Evolutionary conservation across 164 flowering plant species (phyloP).

Genomic region (Magnolia officinalis): DNA sequence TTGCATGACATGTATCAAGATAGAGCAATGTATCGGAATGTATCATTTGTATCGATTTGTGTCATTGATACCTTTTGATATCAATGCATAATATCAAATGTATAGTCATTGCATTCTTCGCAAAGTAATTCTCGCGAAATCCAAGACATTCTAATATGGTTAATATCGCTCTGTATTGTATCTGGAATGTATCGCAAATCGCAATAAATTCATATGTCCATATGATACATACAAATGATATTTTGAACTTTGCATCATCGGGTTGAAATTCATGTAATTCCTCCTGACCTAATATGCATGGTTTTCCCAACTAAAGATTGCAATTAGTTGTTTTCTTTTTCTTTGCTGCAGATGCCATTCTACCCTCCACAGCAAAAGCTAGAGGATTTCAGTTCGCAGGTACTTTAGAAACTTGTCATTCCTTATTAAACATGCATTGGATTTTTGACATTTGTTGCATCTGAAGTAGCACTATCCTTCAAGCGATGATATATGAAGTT

Average conservation of each 20-base stretch:
- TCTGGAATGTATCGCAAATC: no score
- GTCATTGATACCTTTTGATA: no score
- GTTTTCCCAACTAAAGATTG: constrained; percentile 2
- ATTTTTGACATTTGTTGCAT: neutral
- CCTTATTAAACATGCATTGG: neutral
- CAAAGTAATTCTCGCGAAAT: no score
- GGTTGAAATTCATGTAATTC: neutral
- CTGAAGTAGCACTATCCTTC: neutral
- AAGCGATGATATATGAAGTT: neutral
- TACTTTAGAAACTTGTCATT: constrained; percentile 17
- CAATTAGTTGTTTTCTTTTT: neutral
- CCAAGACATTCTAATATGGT: no score
- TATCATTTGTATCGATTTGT: no score
- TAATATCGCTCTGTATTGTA: no score
- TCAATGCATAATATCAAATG: no score
- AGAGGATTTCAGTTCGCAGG: constrained; percentile 73
- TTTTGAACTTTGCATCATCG: neutral
- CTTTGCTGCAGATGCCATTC: constrained; percentile 60
- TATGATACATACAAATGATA: no score
- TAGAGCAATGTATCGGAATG: no score
- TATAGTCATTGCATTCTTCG: no score
- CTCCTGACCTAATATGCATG: neutral
- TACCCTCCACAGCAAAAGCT: constrained; percentile 92
- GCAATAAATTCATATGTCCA: no score
- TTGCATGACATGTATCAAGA: no score